phyloP scores from a whole-genome alignment of 2,329 filamentous ascomycete genomes.

The Annulohypoxylon truncatum region DNA sequence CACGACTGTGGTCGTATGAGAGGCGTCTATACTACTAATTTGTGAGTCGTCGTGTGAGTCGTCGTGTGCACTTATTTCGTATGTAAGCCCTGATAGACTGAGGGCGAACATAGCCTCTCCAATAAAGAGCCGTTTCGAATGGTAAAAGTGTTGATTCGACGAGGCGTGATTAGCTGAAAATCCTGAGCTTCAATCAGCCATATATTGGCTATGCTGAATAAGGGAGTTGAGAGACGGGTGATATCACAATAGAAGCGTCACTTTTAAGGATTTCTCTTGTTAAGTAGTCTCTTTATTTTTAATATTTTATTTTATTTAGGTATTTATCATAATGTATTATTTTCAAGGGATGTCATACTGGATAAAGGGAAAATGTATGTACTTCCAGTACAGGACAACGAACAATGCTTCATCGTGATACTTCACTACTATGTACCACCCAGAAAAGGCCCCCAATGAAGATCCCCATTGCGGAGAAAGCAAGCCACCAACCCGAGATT shows the following conservation, averaged over 20 bases:
- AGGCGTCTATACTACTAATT: neutral
- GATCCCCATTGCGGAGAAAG: conserved; percentile 27
- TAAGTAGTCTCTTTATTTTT: neutral
- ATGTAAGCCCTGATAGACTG: conserved; percentile 16
- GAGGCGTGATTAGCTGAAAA: conserved; percentile 14
- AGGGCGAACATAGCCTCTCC: conserved; percentile 13
- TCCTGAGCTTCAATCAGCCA: conserved; percentile 13
- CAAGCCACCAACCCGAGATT: conserved; percentile 27
- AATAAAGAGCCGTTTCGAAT: neutral
- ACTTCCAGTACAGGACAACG: neutral
- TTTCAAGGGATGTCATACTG: neutral
- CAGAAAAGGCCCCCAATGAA: conserved; percentile 3
- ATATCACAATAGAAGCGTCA: neutral
- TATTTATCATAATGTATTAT: conserved; percentile 1
- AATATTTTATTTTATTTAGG: conserved; percentile 6
- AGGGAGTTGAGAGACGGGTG: conserved; percentile 2
- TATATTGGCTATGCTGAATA: neutral
- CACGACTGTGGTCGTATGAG: conserved; percentile 11
- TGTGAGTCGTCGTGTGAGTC: neutral
- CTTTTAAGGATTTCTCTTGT: neutral
- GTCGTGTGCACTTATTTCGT: conserved; percentile 8
- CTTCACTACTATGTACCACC: too few species aligned
- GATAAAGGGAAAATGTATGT: conserved; percentile 14
- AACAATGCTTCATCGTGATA: conserved; percentile 9
- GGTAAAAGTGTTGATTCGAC: conserved; percentile 8